These are phyloP conservation scores for Camellia granthamiana DNA, from an alignment of 148 eudicot genomes.

Conservation along the genomic window DNA sequence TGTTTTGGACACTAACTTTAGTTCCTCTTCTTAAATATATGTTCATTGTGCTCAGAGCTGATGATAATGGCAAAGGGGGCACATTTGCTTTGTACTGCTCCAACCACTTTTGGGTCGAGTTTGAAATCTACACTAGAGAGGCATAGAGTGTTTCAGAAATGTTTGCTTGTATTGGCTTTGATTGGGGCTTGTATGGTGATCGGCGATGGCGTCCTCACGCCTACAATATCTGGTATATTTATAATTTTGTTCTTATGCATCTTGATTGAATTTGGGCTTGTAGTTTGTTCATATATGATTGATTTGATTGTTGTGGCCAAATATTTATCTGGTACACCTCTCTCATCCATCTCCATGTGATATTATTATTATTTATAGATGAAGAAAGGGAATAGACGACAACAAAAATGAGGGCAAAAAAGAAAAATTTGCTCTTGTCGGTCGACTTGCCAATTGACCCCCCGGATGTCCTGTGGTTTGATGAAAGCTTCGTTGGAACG, in stretches of 20 bases:
- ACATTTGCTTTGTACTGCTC: constrained; percentile 80
- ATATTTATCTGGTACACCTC: background rate
- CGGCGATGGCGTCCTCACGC: constrained; percentile 87
- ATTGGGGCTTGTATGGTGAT: constrained; percentile 32
- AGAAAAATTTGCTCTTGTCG: too few relatives aligned
- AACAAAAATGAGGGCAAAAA: too few relatives aligned
- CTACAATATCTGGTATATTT: constrained; percentile 72
- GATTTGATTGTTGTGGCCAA: too few relatives aligned
- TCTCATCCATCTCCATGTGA: too few relatives aligned
- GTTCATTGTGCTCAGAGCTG: constrained; percentile 82
- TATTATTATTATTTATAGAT: too few relatives aligned
- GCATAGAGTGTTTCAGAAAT: constrained; percentile 62
- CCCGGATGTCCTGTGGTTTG: too few relatives aligned
- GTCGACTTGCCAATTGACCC: too few relatives aligned
- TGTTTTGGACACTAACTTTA: constrained; percentile 83
- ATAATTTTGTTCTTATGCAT: constrained; percentile 4
- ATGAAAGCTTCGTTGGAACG: too few relatives aligned
- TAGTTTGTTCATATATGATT: too few relatives aligned
- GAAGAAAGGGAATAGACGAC: too few relatives aligned
- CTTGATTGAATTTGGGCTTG: too few relatives aligned
- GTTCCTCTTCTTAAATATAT: constrained; percentile 82
- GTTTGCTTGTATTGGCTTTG: constrained; percentile 71
- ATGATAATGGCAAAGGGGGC: constrained; percentile 99
- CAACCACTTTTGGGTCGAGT: constrained; percentile 45
- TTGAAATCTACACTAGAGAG: constrained; percentile 70